These are phyloP conservation scores for Camellia oleifera DNA, from an alignment of 179 eudicot genomes.

Conservation along the genomic window DNA sequence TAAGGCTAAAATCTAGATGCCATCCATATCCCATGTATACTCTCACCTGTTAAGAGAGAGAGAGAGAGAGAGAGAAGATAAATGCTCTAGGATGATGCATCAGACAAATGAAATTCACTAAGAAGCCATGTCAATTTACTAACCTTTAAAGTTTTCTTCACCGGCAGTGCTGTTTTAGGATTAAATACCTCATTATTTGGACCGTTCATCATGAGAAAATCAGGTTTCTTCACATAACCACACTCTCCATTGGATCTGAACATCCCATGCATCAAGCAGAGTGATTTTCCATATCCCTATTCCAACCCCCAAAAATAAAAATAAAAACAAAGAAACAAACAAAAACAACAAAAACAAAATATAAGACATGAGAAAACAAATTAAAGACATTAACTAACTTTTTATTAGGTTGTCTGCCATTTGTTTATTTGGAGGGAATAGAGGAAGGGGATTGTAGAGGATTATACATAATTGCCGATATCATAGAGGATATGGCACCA, in stretches of 20 bases:
- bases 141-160: conserved; percentile 70
- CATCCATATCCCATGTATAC: conserved; percentile 91
- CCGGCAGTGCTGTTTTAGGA: conserved; percentile 50
- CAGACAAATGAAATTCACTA: not conserved
- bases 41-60: conserved; percentile 41
- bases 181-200: conserved; percentile 57
- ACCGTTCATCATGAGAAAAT: conserved; percentile 50
- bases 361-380: too few relatives aligned
- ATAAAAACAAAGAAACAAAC: too few relatives aligned
- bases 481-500: not conserved
- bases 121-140: not conserved
- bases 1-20: conserved; percentile 65
- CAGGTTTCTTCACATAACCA: conserved; percentile 88
- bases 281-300: conserved; percentile 83
- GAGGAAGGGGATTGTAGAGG: not conserved
- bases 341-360: too few relatives aligned
- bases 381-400: not conserved
- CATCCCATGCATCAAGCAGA: conserved; percentile 91
- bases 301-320: conserved; percentile 4
- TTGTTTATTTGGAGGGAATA: not conserved
- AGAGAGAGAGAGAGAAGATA: not conserved
- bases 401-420: not conserved
- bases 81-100: not conserved
- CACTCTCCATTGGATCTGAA: conserved; percentile 88
- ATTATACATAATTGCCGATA: not conserved